These are phyloP conservation scores for Porcisia deanei DNA, from an alignment of 208 protist species.

Conservation along the genomic window DNA sequence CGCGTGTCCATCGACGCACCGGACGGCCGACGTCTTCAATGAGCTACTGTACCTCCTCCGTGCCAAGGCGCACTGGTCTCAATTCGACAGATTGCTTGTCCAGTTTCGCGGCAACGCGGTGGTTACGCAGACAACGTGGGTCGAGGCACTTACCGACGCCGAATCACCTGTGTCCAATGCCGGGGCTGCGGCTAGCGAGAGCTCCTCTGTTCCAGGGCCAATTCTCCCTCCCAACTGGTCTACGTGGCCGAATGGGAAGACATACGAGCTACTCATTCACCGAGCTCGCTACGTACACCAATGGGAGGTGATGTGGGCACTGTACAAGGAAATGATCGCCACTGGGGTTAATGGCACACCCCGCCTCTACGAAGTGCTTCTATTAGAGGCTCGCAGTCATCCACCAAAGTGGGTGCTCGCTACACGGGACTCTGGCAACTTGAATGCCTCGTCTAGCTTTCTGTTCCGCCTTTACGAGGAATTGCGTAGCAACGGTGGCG, in stretches of 20 bases:
- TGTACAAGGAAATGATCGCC: conserved; percentile 67
- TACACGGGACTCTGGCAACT: background rate
- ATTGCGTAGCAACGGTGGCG: conserved; percentile 47
- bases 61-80: conserved; percentile 33
- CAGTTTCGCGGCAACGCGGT: conserved; percentile 66
- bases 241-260: conserved; percentile 58
- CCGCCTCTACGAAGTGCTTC: conserved; percentile 57
- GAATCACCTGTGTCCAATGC: background rate
- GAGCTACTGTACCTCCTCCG: conserved; percentile 76
- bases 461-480: conserved; percentile 67
- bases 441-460: conserved; percentile 27
- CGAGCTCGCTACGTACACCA: conserved; percentile 62
- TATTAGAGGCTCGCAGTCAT: conserved; percentile 45
- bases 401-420: conserved; percentile 30
- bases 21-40: conserved; percentile 71
- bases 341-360: conserved; percentile 45
- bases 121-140: conserved; percentile 6
- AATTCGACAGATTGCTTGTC: conserved; percentile 54
- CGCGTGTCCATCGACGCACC: conserved; percentile 39
- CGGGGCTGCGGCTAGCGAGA: background rate
- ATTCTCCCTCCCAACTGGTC: conserved; percentile 51
- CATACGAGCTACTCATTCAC: conserved; percentile 73
- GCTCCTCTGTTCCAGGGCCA: background rate
- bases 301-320: conserved; percentile 68
- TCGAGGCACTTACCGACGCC: background rate